These are phyloP conservation scores for Przewalskia tangutica DNA, from an alignment of 257 asterid species.

Conservation along the genomic window DNA sequence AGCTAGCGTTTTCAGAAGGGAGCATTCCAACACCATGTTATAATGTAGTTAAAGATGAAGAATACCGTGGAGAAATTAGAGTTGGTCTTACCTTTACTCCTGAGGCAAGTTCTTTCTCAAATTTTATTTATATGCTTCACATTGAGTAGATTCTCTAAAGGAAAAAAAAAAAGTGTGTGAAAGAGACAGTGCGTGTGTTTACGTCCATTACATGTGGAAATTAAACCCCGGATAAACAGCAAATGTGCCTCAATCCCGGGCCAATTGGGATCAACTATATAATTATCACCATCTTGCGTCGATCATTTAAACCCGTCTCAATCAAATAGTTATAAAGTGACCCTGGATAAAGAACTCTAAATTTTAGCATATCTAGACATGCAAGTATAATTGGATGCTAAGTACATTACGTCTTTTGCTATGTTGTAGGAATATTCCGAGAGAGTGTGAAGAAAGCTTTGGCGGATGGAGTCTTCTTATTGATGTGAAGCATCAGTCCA, in stretches of 20 bases:
- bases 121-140: not conserved
- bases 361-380: not conserved
- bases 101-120: constrained; percentile 25
- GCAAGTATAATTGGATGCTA: not conserved
- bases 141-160: not conserved
- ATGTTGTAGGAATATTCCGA: constrained; percentile 18
- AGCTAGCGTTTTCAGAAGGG: constrained; percentile 28
- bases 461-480: constrained; percentile 46
- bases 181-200: too few relatives aligned
- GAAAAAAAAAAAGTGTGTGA: too few relatives aligned
- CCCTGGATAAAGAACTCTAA: not conserved
- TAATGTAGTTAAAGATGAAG: constrained; percentile 44
- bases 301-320: not conserved
- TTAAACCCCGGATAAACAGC: not conserved
- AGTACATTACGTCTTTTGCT: not conserved
- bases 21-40: constrained; percentile 27
- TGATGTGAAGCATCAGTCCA: not conserved
- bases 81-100: constrained; percentile 39
- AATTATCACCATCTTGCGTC: not conserved
- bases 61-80: constrained; percentile 41
- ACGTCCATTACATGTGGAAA: not conserved
- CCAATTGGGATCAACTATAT: not conserved
- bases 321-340: not conserved
- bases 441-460: constrained; percentile 16
- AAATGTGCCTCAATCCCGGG: not conserved